These are phyloP conservation scores for Monosporascus ibericus DNA, from an alignment of 2,329 filamentous ascomycete genomes.

Conservation along the genomic window DNA sequence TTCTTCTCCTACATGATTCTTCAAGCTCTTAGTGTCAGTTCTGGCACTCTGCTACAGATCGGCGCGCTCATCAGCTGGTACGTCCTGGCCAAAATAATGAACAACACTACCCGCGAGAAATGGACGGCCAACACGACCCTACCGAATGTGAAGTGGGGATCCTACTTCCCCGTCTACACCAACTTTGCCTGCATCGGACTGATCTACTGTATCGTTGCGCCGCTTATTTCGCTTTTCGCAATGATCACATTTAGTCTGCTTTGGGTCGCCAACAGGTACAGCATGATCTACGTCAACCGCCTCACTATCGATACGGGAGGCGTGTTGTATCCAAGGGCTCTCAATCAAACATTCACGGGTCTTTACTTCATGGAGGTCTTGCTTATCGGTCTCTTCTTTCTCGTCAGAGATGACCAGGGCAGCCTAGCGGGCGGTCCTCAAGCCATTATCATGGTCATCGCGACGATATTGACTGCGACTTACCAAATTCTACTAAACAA, in stretches of 20 bases:
- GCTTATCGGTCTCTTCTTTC: constrained; percentile 83
- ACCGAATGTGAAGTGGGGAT: constrained; percentile 78
- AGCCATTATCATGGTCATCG: constrained; percentile 77
- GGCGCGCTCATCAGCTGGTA: constrained; percentile 77
- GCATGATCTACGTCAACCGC: constrained; percentile 89
- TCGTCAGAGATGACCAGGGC: constrained; percentile 54
- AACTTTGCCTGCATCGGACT: constrained; percentile 91
- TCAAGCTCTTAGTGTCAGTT: constrained; percentile 85
- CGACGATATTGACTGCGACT: constrained; percentile 60
- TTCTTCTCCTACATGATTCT: constrained; percentile 99
- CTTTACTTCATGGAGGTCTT: constrained; percentile 92
- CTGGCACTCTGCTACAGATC: constrained; percentile 80
- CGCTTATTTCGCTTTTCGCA: constrained; percentile 87
- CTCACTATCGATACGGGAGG: constrained; percentile 89
- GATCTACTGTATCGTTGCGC: constrained; percentile 83
- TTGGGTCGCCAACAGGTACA: constrained; percentile 95
- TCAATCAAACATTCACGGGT: constrained; percentile 93
- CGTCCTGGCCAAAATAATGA: constrained; percentile 70
- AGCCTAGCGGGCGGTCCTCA: constrained; percentile 63
- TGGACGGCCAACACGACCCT: constrained; percentile 79
- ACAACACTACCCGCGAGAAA: constrained; percentile 76
- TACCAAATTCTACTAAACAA: constrained; percentile 78
- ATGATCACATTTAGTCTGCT: constrained; percentile 86
- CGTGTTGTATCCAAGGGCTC: constrained; percentile 81
- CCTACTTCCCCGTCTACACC: constrained; percentile 92